Evolutionary conservation across 768 basidiomycete genomes (phyloP).

Genomic region (Chalciporus sphaerocephalus): DNA sequence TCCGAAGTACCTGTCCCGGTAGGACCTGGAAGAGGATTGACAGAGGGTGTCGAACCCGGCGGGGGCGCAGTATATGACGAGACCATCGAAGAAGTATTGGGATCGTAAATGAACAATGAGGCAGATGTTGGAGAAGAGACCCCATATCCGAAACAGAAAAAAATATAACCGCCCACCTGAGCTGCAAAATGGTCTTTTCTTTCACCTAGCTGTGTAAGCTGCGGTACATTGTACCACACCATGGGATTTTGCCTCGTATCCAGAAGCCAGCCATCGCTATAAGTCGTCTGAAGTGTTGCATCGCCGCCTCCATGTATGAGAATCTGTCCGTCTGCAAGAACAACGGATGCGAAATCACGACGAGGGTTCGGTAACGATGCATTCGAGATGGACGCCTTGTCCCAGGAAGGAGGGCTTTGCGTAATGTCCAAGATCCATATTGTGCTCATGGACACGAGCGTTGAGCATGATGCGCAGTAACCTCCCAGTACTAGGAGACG

Average conservation of each 20-base stretch:
- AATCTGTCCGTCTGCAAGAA: constrained; percentile 49
- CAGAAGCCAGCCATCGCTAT: constrained; percentile 67
- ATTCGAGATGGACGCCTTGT: constrained; percentile 34
- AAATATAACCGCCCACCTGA: constrained; percentile 51
- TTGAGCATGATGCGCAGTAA: constrained; percentile 43
- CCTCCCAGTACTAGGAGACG: constrained; percentile 75
- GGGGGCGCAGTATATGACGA: constrained; percentile 37
- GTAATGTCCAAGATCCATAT: constrained; percentile 65
- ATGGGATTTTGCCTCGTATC: constrained; percentile 53
- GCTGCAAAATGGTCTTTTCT: constrained; percentile 75
- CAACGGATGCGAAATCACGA: constrained; percentile 55
- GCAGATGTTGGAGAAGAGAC: constrained; percentile 43
- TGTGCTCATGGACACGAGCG: constrained; percentile 51
- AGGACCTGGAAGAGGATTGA: constrained; percentile 34
- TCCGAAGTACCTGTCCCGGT: constrained; percentile 28
- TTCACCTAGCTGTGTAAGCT: constrained; percentile 53
- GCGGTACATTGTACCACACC: constrained; percentile 52
- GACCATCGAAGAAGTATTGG: constrained; percentile 36
- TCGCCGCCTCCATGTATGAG: constrained; percentile 80
- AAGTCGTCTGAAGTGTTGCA: constrained; percentile 47
- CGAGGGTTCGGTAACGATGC: constrained; percentile 52
- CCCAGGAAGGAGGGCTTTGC: constrained; percentile 47
- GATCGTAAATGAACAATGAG: constrained; percentile 50
- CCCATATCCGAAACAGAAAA: constrained; percentile 64
- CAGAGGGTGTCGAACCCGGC: constrained; percentile 25